Conservation (phyloP, 2,329 filamentous ascomycete genomes). For the Xylariaceae sp. region DNA sequence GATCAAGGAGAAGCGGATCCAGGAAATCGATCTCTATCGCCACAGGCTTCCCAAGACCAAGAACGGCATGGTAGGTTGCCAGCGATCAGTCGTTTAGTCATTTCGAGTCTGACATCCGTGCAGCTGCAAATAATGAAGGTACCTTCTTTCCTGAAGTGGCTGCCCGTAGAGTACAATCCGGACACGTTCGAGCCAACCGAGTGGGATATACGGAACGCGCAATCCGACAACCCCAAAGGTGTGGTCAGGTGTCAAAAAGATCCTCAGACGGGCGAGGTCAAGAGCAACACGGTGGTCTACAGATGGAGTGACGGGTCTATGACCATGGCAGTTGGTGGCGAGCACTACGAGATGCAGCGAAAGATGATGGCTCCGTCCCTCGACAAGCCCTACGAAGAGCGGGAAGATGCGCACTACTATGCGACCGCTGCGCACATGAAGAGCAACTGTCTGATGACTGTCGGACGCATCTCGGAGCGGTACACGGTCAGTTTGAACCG, state of each 20-base stretch:
- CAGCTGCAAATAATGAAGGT: conserved; percentile 65
- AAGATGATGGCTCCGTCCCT: conserved; percentile 59
- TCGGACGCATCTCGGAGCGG: conserved; percentile 69
- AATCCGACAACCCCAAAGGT: conserved; percentile 50
- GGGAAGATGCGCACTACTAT: conserved; percentile 69
- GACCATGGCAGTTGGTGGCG: conserved; percentile 65
- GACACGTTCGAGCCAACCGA: conserved; percentile 56
- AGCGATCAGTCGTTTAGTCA: no score
- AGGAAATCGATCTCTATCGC: conserved; percentile 58
- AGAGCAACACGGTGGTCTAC: conserved; percentile 68
- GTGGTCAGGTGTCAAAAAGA: conserved; percentile 65
- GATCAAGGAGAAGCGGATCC: conserved; percentile 48
- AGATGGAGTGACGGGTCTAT: conserved; percentile 75
- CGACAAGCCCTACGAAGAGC: conserved; percentile 54
- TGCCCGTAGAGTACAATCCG: conserved; percentile 59
- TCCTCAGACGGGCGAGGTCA: conserved; percentile 54
- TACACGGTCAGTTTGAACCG: conserved; percentile 62
- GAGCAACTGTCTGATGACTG: conserved; percentile 61
- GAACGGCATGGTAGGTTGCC: conserved; percentile 55
- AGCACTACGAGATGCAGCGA: conserved; percentile 67
- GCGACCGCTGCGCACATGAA: conserved; percentile 63
- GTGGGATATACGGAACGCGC: conserved; percentile 46
- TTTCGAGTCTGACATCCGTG: conserved; percentile 15
- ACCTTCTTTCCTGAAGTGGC: conserved; percentile 63
- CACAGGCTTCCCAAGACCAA: conserved; percentile 64